These are phyloP conservation scores for Micromonas commoda DNA, from an alignment of 139 green algal species.

Conservation along the genomic window DNA sequence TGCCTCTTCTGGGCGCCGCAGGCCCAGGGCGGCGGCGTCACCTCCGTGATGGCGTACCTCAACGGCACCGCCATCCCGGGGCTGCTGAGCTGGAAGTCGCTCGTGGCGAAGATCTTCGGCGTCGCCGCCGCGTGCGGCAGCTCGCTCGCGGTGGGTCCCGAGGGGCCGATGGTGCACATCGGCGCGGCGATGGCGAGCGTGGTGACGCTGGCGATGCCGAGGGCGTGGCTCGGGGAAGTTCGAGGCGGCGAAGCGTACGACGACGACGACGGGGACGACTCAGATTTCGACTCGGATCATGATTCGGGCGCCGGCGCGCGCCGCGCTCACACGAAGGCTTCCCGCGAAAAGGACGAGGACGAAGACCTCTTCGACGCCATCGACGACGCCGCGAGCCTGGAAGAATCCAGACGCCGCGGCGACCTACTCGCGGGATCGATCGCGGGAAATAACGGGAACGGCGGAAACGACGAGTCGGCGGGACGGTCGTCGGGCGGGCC, in stretches of 20 bases:
- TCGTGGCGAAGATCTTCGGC: conserved; percentile 6
- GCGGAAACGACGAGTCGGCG: too few species aligned
- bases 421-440: too few species aligned
- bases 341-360: not conserved
- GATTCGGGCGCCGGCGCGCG: too few species aligned
- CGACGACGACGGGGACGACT: not conserved
- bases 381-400: not conserved
- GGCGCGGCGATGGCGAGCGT: conserved; percentile 66
- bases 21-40: conserved; percentile 72
- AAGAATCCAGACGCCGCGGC: not conserved
- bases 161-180: conserved; percentile 86
- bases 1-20: conserved; percentile 44
- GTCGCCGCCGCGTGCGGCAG: not conserved
- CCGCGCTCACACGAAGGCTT: too few species aligned
- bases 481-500: not conserved
- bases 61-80: conserved; percentile 64
- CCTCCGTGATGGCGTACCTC: conserved; percentile 76
- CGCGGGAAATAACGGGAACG: too few species aligned
- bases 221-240: not conserved
- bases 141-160: conserved; percentile 54
- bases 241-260: not conserved
- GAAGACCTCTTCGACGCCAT: not conserved
- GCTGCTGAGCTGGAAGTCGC: conserved; percentile 46
- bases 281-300: not conserved
- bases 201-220: not conserved